phyloP scores from a whole-genome alignment of 1,139 yeast species.

The Kodamaea arcana region DNA sequence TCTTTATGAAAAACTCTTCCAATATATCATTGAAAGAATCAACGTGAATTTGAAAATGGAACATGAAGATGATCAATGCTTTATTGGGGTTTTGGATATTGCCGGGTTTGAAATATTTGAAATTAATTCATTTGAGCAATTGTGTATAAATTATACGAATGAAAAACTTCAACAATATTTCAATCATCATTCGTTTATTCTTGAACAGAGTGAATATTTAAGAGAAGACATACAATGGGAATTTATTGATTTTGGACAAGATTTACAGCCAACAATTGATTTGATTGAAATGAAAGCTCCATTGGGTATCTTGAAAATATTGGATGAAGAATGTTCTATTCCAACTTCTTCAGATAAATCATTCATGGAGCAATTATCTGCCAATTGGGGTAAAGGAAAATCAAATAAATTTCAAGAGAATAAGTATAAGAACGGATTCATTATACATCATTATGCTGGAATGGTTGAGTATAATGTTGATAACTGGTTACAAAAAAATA shows the following conservation, averaged over 20 bases:
- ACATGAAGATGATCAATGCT: conserved; percentile 27
- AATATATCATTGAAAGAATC: conserved; percentile 69
- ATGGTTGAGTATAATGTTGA: conserved; percentile 88
- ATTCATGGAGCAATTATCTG: conserved; percentile 74
- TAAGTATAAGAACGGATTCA: conserved; percentile 64
- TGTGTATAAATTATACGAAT: conserved; percentile 94
- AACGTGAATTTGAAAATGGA: conserved; percentile 57
- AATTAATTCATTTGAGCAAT: conserved; percentile 88
- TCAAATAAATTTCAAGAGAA: conserved; percentile 65
- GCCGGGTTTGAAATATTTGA: conserved; percentile 97
- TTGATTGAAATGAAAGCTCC: conserved; percentile 76
- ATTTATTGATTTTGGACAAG: conserved; percentile 95
- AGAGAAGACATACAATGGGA: conserved; percentile 96
- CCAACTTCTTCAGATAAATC: conserved; percentile 85
- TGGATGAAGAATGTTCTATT: conserved; percentile 94
- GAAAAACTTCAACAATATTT: conserved; percentile 95
- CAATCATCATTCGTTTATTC: conserved; percentile 94
- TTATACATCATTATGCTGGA: conserved; percentile 91
- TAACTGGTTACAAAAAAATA: conserved; percentile 92
- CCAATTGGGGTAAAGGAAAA: conserved; percentile 56
- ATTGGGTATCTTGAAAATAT: conserved; percentile 80
- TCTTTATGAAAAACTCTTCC: conserved; percentile 80
- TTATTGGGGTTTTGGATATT: conserved; percentile 91
- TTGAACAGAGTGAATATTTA: conserved; percentile 93
- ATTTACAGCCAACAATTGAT: conserved; percentile 90